These are phyloP conservation scores for Aspergillus tamarii DNA, from an alignment of 2,329 filamentous ascomycete genomes.

Conservation along the genomic window DNA sequence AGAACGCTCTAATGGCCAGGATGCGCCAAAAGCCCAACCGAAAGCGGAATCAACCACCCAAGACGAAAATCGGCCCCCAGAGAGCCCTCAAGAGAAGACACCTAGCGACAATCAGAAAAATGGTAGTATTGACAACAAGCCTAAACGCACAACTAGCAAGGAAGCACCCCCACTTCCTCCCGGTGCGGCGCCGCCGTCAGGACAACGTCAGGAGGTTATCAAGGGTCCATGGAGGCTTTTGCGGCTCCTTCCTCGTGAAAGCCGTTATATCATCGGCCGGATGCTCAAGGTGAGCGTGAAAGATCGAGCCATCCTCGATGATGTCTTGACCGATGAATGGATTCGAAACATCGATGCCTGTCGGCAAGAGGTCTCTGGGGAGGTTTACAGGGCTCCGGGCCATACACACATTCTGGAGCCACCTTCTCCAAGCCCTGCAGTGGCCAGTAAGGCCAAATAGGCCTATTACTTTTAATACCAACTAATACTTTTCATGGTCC, in stretches of 20 bases:
- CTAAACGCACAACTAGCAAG: slow-evolving; percentile 43
- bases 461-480: slow-evolving; percentile 8
- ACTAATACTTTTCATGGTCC: slow-evolving; percentile 5
- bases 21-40: slow-evolving; percentile 25
- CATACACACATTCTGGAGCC: slow-evolving; percentile 88
- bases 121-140: slow-evolving; percentile 25
- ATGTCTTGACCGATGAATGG: slow-evolving; percentile 89
- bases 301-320: slow-evolving; percentile 79
- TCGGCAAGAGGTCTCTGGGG: slow-evolving; percentile 73
- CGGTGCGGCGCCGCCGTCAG: slow-evolving; percentile 27
- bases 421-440: slow-evolving; percentile 39
- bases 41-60: slow-evolving; percentile 26
- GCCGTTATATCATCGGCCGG: slow-evolving; percentile 81
- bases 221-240: slow-evolving; percentile 91
- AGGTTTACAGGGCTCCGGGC: slow-evolving; percentile 71
- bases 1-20: slow-evolving; percentile 19
- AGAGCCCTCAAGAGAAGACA: slow-evolving; percentile 31
- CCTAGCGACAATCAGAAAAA: slow-evolving; percentile 24
- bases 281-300: slow-evolving; percentile 91
- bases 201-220: slow-evolving; percentile 69
- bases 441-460: slow-evolving; percentile 42
- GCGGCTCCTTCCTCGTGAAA: slow-evolving; percentile 84
- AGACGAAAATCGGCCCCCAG: slow-evolving; percentile 29
- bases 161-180: slow-evolving; percentile 42
- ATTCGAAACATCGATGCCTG: slow-evolving; percentile 84